A percentile compares a stretch with the other conserved stretches of the same genome.
phyloP scores from a whole-genome alignment of 1,284 basidiomycete genomes.

The Malassezia dermatis region DNA sequence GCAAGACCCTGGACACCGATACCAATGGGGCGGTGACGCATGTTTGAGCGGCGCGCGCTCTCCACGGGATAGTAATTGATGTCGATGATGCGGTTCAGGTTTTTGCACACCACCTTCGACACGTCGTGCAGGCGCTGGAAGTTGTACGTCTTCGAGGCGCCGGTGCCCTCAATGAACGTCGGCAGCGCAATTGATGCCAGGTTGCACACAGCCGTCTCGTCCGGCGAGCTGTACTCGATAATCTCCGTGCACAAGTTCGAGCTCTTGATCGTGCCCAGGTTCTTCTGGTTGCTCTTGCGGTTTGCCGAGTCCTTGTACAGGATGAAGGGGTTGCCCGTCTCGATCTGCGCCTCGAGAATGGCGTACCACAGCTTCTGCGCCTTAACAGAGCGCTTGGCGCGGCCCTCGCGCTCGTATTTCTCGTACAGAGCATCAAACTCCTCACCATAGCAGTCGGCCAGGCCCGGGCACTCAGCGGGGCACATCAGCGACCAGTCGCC shows the following conservation, averaged over 20 bases:
- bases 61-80: slow-evolving; percentile 83
- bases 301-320: slow-evolving; percentile 67
- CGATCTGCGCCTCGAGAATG: slow-evolving; percentile 89
- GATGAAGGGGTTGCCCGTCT: slow-evolving; percentile 98
- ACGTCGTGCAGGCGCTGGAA: slow-evolving; percentile 93
- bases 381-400: slow-evolving; percentile 73
- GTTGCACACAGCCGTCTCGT: slow-evolving; percentile 98
- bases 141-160: slow-evolving; percentile 54
- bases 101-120: slow-evolving; percentile 59
- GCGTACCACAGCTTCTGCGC: slow-evolving; percentile 99
- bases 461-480: slow-evolving; percentile 84
- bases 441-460: slow-evolving; percentile 79
- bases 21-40: slow-evolving; percentile 94
- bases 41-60: slow-evolving; percentile 84
- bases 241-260: slow-evolving; percentile 99
- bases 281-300: slow-evolving; percentile 71
- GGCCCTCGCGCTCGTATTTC: slow-evolving; percentile 82
- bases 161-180: slow-evolving; percentile 47
- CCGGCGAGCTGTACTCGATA: slow-evolving; percentile 93
- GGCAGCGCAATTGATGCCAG: slow-evolving; percentile 93
- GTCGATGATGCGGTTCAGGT: slow-evolving; percentile 90
- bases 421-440: slow-evolving; percentile 86
- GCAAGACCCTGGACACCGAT: slow-evolving; percentile 97
- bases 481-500: slow-evolving; percentile 95
- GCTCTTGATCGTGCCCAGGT: slow-evolving; percentile 97